phyloP scores from a whole-genome alignment of 208 protist genomes.

The Leishmania arabica region DNA sequence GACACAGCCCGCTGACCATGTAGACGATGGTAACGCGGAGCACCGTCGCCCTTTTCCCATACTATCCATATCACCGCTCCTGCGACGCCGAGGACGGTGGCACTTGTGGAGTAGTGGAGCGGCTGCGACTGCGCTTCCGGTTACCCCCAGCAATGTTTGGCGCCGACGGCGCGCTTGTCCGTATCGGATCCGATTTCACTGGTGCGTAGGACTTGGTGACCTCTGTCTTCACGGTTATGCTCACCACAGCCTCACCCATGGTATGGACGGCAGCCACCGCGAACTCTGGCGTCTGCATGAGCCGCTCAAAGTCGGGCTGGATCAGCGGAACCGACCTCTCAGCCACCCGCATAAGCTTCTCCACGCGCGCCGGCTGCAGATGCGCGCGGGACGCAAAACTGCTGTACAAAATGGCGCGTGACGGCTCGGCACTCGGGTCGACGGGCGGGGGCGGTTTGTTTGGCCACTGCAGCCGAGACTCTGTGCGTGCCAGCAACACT shows the following conservation, averaged over 20 bases:
- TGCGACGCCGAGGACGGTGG: not conserved
- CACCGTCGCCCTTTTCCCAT: not conserved
- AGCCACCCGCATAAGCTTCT: conserved; percentile 58
- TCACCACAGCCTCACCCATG: conserved; percentile 13
- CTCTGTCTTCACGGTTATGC: not conserved
- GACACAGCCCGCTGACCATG: not conserved
- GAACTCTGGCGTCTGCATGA: conserved; percentile 17
- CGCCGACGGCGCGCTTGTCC: not conserved
- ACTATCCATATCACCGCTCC: not conserved
- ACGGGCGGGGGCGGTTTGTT: conserved; percentile 29
- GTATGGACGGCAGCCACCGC: conserved; percentile 7
- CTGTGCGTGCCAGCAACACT: conserved; percentile 59
- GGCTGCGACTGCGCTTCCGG: conserved; percentile 6
- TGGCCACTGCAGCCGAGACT: conserved; percentile 43
- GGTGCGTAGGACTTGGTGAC: not conserved
- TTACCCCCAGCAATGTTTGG: not conserved
- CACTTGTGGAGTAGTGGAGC: not conserved
- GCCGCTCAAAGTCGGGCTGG: conserved; percentile 35
- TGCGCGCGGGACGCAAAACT: conserved; percentile 69
- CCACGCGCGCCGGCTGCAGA: conserved; percentile 53
- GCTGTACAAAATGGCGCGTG: conserved; percentile 43
- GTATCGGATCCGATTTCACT: not conserved
- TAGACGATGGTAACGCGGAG: not conserved
- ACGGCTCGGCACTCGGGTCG: conserved; percentile 25
- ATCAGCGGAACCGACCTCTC: conserved; percentile 32